phyloP scores from a whole-genome alignment of 1,139 yeast genomes.

The Geotrichum histeridarum region DNA sequence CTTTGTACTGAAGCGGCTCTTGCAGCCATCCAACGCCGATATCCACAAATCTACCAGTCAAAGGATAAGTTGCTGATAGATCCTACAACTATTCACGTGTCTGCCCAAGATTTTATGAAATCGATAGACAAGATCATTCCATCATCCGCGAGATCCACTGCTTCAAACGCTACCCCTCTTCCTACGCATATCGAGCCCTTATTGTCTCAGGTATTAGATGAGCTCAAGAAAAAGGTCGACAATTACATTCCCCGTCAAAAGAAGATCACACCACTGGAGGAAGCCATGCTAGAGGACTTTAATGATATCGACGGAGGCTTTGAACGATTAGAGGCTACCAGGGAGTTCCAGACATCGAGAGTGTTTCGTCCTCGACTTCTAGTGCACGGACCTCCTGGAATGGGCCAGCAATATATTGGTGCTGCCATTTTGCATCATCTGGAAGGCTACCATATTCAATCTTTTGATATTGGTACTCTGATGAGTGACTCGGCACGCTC shows the following conservation, averaged over 20 bases:
- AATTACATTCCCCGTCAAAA: constrained; percentile 60
- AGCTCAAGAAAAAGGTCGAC: constrained; percentile 49
- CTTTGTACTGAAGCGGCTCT: constrained; percentile 94
- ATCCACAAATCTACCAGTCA: constrained; percentile 86
- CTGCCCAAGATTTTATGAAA: constrained; percentile 80
- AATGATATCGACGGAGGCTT: constrained; percentile 63
- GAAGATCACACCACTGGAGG: constrained; percentile 58
- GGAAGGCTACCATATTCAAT: constrained; percentile 88
- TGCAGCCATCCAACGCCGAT: constrained; percentile 81
- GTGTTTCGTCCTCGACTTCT: constrained; percentile 78
- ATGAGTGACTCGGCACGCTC: constrained; percentile 78
- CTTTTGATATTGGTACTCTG: constrained; percentile 72
- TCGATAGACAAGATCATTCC: constrained; percentile 88
- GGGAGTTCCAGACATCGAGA: constrained; percentile 54
- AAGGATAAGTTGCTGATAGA: constrained; percentile 69
- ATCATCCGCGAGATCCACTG: constrained; percentile 81
- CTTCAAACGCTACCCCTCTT: constrained; percentile 64
- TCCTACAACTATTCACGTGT: constrained; percentile 65
- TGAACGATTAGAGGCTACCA: constrained; percentile 55
- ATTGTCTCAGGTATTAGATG: constrained; percentile 47
- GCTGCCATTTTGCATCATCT: constrained; percentile 75
- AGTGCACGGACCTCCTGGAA: constrained; percentile 69
- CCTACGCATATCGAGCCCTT: constrained; percentile 70
- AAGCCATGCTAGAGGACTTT: constrained; percentile 61
- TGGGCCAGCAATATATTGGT: constrained; percentile 84